Evolutionary conservation across 2,329 filamentous ascomycete species (phyloP), one percentile per base, ranked within the genome.

Genomic region (Rhynchosporium secalis): DNA sequence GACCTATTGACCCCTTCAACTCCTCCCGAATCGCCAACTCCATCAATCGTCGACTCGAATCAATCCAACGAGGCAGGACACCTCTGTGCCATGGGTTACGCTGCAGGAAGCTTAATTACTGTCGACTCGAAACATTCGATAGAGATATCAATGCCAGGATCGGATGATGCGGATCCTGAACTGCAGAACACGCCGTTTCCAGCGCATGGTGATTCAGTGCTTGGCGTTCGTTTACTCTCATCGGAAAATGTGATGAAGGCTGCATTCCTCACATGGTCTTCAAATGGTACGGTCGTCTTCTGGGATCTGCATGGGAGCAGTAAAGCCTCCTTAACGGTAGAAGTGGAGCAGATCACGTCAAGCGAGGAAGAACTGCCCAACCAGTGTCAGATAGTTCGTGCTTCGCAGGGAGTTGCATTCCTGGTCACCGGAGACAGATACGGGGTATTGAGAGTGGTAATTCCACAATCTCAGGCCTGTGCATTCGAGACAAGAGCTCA

Each of bases 251-350:
- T 79, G 4, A 76, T 85, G 29, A 80, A 83, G 28, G 87, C 91
- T 0, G 83, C 87, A 8, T 97, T 98, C 72, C 87, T 93, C 67
- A 97, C 93, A 0, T 99, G 93, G 91, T 93, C 94, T 1, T 85
- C 84, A 28, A 87, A 87, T 57, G 95, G 95, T 4, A 86, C 84
- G 15, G 83, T 98, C 56, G 84, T 91, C 29, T 89, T 96, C 69
- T 99, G 95, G 95, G 84, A 87, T 69, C 74, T 86, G 13, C 82
- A 91, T 55, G 95, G 94, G 28, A 82, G 80, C 58, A 84, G 88
- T 65, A 86, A 84, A 68, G 81, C 82, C 15, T 85, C 85, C 1
- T 78, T 92, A 41, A 78, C 84, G 46, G 81, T 96, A 12, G 81
- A 87, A 4, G 77, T 97, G 4, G 92, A 96, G 63, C 85, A 89